These are phyloP conservation scores for Shiraia sp. DNA, from an alignment of 2,329 filamentous ascomycete genomes.

Conservation along the genomic window DNA sequence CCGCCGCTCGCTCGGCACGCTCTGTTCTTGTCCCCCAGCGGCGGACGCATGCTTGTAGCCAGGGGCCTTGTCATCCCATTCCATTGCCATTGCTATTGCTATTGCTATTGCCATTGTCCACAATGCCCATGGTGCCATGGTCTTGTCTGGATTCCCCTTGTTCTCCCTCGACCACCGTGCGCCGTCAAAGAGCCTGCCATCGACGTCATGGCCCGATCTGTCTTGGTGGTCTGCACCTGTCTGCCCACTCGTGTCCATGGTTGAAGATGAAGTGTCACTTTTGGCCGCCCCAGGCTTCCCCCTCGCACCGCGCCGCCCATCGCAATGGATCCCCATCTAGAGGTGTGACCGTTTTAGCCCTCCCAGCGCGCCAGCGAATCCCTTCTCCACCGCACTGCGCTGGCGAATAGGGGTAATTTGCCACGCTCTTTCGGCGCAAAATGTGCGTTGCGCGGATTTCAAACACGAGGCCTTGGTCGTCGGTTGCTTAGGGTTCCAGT, in stretches of 20 bases:
- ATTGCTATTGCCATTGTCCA: too few relatives aligned
- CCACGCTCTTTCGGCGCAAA: conserved; percentile 1
- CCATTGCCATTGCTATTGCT: too few relatives aligned
- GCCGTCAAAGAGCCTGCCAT: too few relatives aligned
- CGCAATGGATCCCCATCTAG: neutral
- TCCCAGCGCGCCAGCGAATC: conserved; percentile 5
- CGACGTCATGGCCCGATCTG: neutral
- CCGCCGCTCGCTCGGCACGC: too few relatives aligned
- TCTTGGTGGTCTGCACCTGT: neutral
- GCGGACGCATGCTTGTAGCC: too few relatives aligned
- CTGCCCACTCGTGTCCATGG: conserved; percentile 5
- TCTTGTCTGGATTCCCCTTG: too few relatives aligned
- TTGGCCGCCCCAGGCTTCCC: conserved; percentile 1
- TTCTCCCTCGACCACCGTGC: too few relatives aligned
- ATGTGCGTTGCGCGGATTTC: conserved; percentile 1
- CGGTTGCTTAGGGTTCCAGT: conserved; percentile 1
- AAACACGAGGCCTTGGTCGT: neutral
- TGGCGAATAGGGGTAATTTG: conserved; percentile 11
- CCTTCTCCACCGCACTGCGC: neutral
- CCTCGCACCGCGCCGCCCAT: neutral
- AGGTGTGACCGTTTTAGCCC: conserved; percentile 10
- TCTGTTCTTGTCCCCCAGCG: too few relatives aligned
- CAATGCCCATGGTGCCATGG: too few relatives aligned
- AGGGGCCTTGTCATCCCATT: too few relatives aligned
- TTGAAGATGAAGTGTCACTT: conserved; percentile 11